Evolutionary conservation across 257 asterid species (phyloP).

Genomic region (Capsicum pubescens): DNA sequence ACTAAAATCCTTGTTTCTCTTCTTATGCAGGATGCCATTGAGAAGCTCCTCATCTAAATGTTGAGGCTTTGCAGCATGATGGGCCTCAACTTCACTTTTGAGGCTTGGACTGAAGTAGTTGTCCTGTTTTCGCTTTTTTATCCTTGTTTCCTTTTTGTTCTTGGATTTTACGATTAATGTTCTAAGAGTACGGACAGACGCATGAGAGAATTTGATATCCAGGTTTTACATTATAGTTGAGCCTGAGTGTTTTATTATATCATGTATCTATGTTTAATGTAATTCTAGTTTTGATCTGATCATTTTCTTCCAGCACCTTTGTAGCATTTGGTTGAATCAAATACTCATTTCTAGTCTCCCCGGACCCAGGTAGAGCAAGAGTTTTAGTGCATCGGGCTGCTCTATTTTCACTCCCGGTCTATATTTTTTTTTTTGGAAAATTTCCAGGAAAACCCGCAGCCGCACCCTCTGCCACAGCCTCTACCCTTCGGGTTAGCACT

Average conservation of each 20-base stretch:
- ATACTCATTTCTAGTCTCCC: background rate
- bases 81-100: conserved; percentile 39
- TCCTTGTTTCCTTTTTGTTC: conserved; percentile 12
- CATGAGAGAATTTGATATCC: conserved; percentile 8
- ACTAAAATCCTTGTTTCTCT: background rate
- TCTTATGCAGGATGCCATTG: conserved; percentile 46
- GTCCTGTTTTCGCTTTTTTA: conserved; percentile 14
- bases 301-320: background rate
- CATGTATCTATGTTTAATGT: conserved; percentile 18
- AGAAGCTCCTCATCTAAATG: conserved; percentile 49
- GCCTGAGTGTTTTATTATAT: conserved; percentile 4
- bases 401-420: no score
- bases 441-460: no score
- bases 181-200: background rate
- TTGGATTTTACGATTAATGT: conserved; percentile 22
- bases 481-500: no score
- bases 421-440: no score
- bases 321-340: background rate
- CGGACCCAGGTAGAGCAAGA: no score
- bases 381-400: no score
- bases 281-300: background rate
- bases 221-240: background rate
- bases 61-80: conserved; percentile 44
- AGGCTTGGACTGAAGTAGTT: conserved; percentile 53
- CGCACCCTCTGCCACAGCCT: no score